phyloP scores from a whole-genome alignment of 306 rosid genomes.

The Cicer pinnatifidum region DNA sequence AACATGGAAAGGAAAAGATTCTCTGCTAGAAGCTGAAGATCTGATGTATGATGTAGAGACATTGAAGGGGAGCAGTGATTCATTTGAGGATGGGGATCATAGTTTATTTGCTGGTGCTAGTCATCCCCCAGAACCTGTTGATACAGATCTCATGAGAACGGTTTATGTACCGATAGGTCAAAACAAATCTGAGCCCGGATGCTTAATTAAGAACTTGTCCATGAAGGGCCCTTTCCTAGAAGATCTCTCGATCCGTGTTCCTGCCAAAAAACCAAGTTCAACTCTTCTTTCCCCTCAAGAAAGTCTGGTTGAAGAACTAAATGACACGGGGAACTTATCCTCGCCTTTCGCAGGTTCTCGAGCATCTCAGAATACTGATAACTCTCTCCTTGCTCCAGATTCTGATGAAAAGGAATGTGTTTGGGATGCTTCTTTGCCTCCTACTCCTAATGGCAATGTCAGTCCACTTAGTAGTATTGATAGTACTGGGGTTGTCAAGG shows the following conservation, averaged over 20 bases:
- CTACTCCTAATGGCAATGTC: conserved; percentile 97
- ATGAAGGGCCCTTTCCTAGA: conserved; percentile 82
- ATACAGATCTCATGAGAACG: conserved; percentile 81
- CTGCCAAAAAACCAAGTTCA: conserved; percentile 63
- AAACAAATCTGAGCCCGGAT: conserved; percentile 69
- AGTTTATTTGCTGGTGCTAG: conserved; percentile 92
- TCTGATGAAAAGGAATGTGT: conserved; percentile 93
- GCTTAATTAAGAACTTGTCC: conserved; percentile 81
- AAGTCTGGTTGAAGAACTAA: conserved; percentile 66
- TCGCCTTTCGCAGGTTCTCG: conserved; percentile 65
- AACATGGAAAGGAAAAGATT: conserved; percentile 63
- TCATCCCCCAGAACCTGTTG: conserved; percentile 98
- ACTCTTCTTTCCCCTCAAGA: conserved; percentile 68
- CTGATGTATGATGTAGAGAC: conserved; percentile 56
- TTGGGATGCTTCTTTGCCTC: conserved; percentile 99
- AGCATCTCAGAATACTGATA: conserved; percentile 71
- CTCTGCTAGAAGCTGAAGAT: conserved; percentile 62
- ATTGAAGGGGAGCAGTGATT: conserved; percentile 60
- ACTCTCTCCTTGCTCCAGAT: conserved; percentile 68
- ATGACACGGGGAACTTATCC: conserved; percentile 57
- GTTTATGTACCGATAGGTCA: conserved; percentile 83
- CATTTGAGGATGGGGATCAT: conserved; percentile 68
- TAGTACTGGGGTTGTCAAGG: conserved; percentile 84
- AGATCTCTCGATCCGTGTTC: conserved; percentile 79
- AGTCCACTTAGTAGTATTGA: conserved; percentile 97